These are phyloP conservation scores for Posidonia australis DNA, from an alignment of 106 monocot species.

Conservation along the genomic window DNA sequence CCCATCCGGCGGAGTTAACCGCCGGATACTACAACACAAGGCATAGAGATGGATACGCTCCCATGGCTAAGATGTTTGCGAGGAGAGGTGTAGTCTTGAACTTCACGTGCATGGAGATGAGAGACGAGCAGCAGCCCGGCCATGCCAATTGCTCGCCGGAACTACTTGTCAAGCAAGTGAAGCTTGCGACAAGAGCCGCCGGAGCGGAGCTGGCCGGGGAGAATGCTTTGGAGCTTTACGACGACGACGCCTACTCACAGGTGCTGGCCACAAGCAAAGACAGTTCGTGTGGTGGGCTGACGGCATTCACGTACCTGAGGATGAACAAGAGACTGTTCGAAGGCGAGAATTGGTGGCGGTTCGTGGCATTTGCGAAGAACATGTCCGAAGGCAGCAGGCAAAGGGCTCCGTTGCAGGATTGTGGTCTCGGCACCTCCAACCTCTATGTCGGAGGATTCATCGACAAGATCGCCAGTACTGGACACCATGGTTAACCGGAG, in stretches of 20 bases:
- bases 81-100: slow-evolving; percentile 37
- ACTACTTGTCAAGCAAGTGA: slow-evolving; percentile 51
- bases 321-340: slow-evolving; percentile 71
- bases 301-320: slow-evolving; percentile 70
- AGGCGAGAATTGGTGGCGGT: slow-evolving; percentile 42
- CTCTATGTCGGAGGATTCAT: neutral
- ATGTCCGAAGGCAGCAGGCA: slow-evolving; percentile 30
- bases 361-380: slow-evolving; percentile 40
- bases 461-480: neutral
- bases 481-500: neutral
- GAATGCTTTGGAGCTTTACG: slow-evolving; percentile 77
- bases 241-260: slow-evolving; percentile 44
- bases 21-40: slow-evolving; percentile 91
- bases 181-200: slow-evolving; percentile 21
- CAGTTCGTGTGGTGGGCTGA: slow-evolving; percentile 17
- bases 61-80: slow-evolving; percentile 43
- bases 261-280: slow-evolving; percentile 33
- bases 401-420: neutral
- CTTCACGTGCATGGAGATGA: slow-evolving; percentile 93
- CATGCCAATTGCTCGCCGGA: slow-evolving; percentile 50
- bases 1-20: slow-evolving; percentile 73
- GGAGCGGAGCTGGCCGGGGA: slow-evolving; percentile 57
- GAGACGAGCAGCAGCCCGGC: slow-evolving; percentile 44
- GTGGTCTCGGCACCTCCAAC: neutral
- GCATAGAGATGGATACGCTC: slow-evolving; percentile 40